Base-by-base conservation (phyloP, 2,329 filamentous ascomycete species). In the Ascochyta fabae region DNA sequence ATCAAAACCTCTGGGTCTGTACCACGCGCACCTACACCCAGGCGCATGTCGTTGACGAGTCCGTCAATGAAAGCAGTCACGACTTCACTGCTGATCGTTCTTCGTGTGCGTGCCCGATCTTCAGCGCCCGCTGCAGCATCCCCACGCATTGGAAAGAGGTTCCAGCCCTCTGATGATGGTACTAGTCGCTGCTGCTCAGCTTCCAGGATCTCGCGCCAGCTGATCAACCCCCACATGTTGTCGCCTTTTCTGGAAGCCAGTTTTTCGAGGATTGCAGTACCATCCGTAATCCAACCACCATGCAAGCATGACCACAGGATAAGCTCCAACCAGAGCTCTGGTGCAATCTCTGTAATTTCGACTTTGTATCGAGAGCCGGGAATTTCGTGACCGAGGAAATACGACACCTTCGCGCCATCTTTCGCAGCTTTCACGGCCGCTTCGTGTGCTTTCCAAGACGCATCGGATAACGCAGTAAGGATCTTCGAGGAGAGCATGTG, bases 81-180 rank as follows among this genome's bases (percentile, higher is more conserved):
- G 10, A 87, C 79, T 69, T 88, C 86, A 38, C 78, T 77, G 64
- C 84, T 87, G 62, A 88, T 80, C 0, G 82, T 86, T 45, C 77
- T 71, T 34, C 71, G 69, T 9, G 79, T 75, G 35, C 67, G 64
- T 9, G 62, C 62, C 40, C 68, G 66, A 36, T 71, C 69, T 46
- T 70, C 48, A 16, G 58, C 50, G 23, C 64, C 64, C 22, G 62
- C 56, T n/a, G 56, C 53, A 22, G 46, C 51, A 31, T 64, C 57
- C 19, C 56, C 58, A n/a, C 44, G 57, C 55, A 59, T 60, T 15
- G 58, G 55, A 38, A 75, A 69, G 2, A 71, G 50, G 7, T 51
- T 62, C 72, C 70, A 73, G 2, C 59, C 45, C 29, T 52, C 62
- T 8, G 62, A 51, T 1, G 56, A 34, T 33, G 29, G 53, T 19